Conservation (phyloP, 2,329 filamentous ascomycete species). For the Apiospora phragmitis region DNA sequence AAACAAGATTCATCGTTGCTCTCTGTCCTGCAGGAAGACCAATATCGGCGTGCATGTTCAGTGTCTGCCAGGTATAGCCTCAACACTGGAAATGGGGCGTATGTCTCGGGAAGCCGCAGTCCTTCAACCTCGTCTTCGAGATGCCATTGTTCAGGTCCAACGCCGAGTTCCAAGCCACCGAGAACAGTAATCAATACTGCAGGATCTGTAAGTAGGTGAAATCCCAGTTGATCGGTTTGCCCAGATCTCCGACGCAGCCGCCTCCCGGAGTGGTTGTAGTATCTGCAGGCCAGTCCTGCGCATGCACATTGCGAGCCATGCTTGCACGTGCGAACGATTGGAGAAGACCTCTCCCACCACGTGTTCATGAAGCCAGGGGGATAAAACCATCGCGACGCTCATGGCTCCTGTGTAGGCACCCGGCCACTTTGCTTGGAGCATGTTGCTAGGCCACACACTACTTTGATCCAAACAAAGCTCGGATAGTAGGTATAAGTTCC, state of each 20-base stretch:
- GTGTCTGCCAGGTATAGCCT: neutral
- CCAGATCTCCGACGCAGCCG: neutral
- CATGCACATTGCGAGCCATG: neutral
- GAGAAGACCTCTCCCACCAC: too few species aligned
- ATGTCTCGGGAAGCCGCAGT: neutral
- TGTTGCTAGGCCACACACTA: too few species aligned
- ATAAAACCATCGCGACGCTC: too few species aligned
- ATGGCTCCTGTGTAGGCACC: too few species aligned
- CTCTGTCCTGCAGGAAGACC: neutral
- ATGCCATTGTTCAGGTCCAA: neutral
- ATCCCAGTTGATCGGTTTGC: neutral
- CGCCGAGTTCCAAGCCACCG: neutral
- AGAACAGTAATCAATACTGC: neutral
- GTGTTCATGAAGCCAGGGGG: too few species aligned
- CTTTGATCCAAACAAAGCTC: too few species aligned
- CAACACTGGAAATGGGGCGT: neutral
- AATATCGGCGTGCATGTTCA: neutral
- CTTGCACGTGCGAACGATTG: too few species aligned
- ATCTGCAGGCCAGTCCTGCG: neutral
- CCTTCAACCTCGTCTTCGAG: neutral
- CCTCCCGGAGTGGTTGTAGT: neutral
- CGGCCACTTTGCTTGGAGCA: too few species aligned
- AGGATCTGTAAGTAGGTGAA: neutral
- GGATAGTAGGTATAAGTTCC: too few species aligned
- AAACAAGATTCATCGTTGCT: neutral